Base-by-base conservation (phyloP, 306 rosid species). In the Vigna angularis region DNA sequence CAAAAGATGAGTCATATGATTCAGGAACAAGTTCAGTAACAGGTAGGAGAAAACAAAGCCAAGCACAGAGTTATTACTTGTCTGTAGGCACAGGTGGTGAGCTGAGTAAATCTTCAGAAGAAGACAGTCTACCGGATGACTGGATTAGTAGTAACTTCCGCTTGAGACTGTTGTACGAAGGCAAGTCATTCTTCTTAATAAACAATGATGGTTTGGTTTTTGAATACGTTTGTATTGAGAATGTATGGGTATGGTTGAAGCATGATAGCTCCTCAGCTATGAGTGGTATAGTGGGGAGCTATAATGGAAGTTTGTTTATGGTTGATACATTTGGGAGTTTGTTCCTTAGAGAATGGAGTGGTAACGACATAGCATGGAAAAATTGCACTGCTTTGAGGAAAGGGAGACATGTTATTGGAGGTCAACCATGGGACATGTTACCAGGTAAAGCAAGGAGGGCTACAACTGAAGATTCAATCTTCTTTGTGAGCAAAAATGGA, bases 401-500 rank as follows among this genome's bases (percentile, higher is more conserved):
- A 83, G 97, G 96, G 75, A 85, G 84, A 83, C 76, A 56, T 57
- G 61, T 94, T 71, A 64, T 83, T 78, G 94, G 85, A 72, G 98
- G 98, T 49, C 89, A 89, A 83, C 97, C 98, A 52, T 94, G 97
- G 98, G 97, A 92, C 83, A 86, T 81, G 78, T 78, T 89, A 30
- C 91, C 89, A 9, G 92, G 88, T 58, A 75, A 63, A 83, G 59
- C 79, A 73, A 80, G 59, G 79, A 90, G 82, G 86, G 89, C 85
- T 20, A 89, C 94, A 22, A 26, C 84, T 20, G 91, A 94, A 74
- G 98, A 94, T 83, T 78, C 94, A 45, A 85, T 94, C 81, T 94
- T 94, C 91, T 90, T 94, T 70, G 96, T 92, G 63, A 86, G 93
- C 91, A 80, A 81, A 86, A 84, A 47, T 48, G 98, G 98, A 80